A percentile compares a stretch with the other conserved stretches of the same genome.
These are phyloP conservation scores for Talaromyces albobiverticillius DNA, from an alignment of 2,329 filamentous ascomycete species.

Conservation along the genomic window DNA sequence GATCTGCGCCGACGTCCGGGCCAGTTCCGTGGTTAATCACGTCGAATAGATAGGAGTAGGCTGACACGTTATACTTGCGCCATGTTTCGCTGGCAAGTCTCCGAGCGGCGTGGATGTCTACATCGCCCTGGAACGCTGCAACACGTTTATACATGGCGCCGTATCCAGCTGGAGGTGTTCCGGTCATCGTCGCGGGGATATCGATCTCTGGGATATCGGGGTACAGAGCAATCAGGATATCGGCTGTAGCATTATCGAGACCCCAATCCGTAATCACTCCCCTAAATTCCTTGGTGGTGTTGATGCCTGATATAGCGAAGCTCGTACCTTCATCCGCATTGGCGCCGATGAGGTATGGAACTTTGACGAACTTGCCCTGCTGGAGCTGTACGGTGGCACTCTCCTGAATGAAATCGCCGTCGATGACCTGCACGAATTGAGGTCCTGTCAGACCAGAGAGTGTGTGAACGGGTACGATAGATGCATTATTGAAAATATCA, in stretches of 20 bases:
- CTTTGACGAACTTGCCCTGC: constrained; percentile 48
- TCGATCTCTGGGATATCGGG: not conserved
- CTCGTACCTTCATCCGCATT: constrained; percentile 65
- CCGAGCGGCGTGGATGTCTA: not conserved
- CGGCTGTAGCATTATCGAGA: too few relatives aligned
- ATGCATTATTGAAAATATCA: not conserved
- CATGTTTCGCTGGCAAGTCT: not conserved
- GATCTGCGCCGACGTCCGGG: not conserved
- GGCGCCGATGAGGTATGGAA: constrained; percentile 62
- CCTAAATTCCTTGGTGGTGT: constrained; percentile 57
- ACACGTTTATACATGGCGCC: not conserved
- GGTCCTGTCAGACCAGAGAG: too few relatives aligned
- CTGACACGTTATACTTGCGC: not conserved
- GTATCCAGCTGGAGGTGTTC: too few relatives aligned
- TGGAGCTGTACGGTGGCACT: not conserved
- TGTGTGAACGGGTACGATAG: too few relatives aligned
- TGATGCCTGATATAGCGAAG: constrained; percentile 49
- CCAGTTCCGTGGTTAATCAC: not conserved
- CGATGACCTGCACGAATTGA: not conserved
- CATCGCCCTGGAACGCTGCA: not conserved
- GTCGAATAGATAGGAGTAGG: not conserved
- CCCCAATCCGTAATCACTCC: too few relatives aligned
- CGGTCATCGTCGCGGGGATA: not conserved
- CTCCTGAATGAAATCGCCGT: not conserved
- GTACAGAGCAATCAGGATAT: not conserved